Conservation (phyloP, 495 filamentous ascomycete species). For the Cercophora sp. region DNA sequence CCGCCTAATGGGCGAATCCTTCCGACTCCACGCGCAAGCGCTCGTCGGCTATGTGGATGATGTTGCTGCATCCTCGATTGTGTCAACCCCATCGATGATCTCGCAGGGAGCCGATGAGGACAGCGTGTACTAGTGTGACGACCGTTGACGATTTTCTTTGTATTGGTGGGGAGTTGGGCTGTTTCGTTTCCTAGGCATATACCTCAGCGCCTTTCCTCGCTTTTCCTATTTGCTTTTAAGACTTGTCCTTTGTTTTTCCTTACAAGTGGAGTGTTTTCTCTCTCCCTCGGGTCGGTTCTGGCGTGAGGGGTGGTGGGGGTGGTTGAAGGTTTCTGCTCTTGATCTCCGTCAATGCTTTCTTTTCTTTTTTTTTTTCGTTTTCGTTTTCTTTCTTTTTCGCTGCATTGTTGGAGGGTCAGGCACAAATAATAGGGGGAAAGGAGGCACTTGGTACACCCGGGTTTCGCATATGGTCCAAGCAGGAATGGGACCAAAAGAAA, state of each 20-base stretch:
- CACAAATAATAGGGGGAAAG: slow-evolving; percentile 43
- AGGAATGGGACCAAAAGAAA: slow-evolving; percentile 34
- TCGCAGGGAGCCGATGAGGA: slow-evolving; percentile 58
- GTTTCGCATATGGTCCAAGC: slow-evolving; percentile 41
- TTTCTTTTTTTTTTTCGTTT: slow-evolving; percentile 26
- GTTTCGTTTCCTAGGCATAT: slow-evolving; percentile 44
- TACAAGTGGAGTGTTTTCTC: slow-evolving; percentile 14
- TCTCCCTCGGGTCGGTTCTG: slow-evolving; percentile 24
- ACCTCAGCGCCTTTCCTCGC: slow-evolving; percentile 36
- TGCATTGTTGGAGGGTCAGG: slow-evolving; percentile 42
- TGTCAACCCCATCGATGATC: slow-evolving; percentile 59
- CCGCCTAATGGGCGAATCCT: slow-evolving; percentile 95
- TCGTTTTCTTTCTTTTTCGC: slow-evolving; percentile 27
- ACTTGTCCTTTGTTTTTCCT: slow-evolving; percentile 29
- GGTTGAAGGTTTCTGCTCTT: too few species aligned
- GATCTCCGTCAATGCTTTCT: too few species aligned
- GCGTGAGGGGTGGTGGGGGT: slow-evolving; percentile 14
- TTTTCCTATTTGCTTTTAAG: slow-evolving; percentile 26
- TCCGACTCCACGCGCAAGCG: slow-evolving; percentile 93
- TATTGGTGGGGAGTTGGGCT: slow-evolving; percentile 30
- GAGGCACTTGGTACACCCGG: slow-evolving; percentile 39
- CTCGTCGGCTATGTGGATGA: slow-evolving; percentile 90
- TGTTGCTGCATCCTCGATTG: slow-evolving; percentile 52
- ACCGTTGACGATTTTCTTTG: slow-evolving; percentile 45
- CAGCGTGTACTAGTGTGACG: slow-evolving; percentile 53